phyloP scores from a whole-genome alignment of 305 asterid genomes.

The Rubia occidens region DNA sequence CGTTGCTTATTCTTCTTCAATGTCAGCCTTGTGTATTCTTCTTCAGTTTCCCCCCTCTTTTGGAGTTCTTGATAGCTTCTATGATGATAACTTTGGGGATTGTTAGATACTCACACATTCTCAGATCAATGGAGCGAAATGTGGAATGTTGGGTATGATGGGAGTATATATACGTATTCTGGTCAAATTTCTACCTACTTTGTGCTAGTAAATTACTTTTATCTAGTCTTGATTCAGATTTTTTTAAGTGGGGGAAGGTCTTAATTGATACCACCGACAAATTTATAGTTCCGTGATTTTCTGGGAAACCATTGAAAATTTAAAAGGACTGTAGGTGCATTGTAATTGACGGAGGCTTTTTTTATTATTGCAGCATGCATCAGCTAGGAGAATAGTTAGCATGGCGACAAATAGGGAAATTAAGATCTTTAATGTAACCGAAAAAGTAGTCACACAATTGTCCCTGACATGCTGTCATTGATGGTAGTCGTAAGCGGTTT shows the following conservation, averaged over 20 bases:
- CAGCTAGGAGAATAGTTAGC: background rate
- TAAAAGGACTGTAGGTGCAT: background rate
- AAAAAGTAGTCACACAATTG: background rate
- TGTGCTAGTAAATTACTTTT: background rate
- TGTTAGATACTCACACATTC: background rate
- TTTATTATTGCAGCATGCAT: background rate
- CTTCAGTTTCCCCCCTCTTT: background rate
- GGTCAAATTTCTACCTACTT: background rate
- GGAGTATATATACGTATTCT: background rate
- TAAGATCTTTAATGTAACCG: background rate
- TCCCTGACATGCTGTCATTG: background rate
- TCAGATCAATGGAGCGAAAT: background rate
- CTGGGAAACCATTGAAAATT: constrained; percentile 1
- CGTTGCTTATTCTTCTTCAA: background rate
- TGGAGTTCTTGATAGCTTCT: background rate
- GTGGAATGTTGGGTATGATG: background rate
- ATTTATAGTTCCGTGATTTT: background rate
- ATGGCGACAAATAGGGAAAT: background rate
- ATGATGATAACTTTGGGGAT: background rate
- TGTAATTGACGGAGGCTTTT: background rate
- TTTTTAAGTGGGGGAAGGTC: background rate
- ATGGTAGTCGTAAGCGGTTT: background rate
- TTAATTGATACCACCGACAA: background rate
- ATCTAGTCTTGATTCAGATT: background rate
- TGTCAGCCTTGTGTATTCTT: background rate